Evolutionary conservation across 192 early-diverging fungal genomes (phyloP).

Genomic region (Pilaira anomala): DNA sequence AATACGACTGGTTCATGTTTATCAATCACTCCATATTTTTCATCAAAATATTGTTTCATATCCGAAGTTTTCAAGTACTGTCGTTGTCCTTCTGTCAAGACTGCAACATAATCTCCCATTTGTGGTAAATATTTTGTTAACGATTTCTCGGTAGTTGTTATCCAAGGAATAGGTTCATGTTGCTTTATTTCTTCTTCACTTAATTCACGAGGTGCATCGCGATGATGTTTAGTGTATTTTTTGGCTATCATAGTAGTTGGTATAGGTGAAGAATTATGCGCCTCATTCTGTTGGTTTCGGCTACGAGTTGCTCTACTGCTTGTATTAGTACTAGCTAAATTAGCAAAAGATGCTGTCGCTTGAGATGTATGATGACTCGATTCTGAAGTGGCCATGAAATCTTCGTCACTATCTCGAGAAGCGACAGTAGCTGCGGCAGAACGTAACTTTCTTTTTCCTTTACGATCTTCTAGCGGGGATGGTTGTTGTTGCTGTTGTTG

Average conservation of each 20-base stretch:
- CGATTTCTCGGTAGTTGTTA: slow-evolving; percentile 38
- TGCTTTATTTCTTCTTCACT: slow-evolving; percentile 15
- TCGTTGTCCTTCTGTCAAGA: slow-evolving; percentile 55
- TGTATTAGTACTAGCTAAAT: neutral
- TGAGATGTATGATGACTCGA: neutral
- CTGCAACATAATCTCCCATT: slow-evolving; percentile 55
- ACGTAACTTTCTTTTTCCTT: slow-evolving; percentile 23
- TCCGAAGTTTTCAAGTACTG: slow-evolving; percentile 51
- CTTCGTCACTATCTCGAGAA: slow-evolving; percentile 9
- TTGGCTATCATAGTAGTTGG: neutral
- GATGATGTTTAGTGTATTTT: neutral
- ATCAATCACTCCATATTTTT: slow-evolving; percentile 33
- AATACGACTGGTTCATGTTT: slow-evolving; percentile 42
- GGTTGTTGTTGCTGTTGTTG: too few species aligned
- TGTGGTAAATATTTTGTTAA: slow-evolving; percentile 62
- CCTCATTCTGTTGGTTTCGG: neutral
- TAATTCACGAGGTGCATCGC: slow-evolving; percentile 5
- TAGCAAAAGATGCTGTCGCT: neutral
- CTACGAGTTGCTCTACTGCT: neutral
- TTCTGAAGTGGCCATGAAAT: neutral
- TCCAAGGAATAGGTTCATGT: slow-evolving; percentile 50
- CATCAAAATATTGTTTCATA: slow-evolving; percentile 28
- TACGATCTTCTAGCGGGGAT: slow-evolving; percentile 19
- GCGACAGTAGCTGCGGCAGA: neutral
- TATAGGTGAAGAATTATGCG: neutral